Evolutionary conservation across 805 yeast genomes (phyloP), one percentile per base, ranked within the genome.

Genomic region (Saturnispora mendoncae): DNA sequence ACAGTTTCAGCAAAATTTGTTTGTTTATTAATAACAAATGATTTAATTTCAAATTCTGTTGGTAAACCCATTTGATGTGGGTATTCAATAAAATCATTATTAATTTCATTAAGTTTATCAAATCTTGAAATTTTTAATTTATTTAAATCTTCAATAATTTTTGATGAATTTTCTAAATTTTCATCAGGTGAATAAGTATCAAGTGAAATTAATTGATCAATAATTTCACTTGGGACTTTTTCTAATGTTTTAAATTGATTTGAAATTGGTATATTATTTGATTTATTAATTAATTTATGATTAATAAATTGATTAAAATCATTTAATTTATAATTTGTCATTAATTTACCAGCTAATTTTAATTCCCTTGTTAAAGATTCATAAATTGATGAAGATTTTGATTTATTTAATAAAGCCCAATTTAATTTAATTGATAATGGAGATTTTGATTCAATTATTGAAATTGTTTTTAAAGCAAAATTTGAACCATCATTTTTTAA

Each of bases 61-160:
- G 97, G 97, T 50, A 92, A 69, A 24, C 94, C 95, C 71, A 76
- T 81, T 4, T 49, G 48, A 53, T 74, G 74, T 28, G 87, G 86
- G 49, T 75, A 75, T 17, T 57, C 48, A 31, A 55, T 56, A 57
- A 54, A 62, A 38, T 60, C 50, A 27, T 67, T 55, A 36, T 67
- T 65, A 36, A 69, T 57, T 33, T 65, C 45, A 4, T 43, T 45
- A 42, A 65, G 61, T 7, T 34, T 28, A n/a, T 40, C 24, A 49
- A 57, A 69, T 36, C 56, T 54, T 10, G 65, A 51, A 47, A 72
- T 63, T 44, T 66, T 61, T 10, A 73, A 66, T 7, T 49, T 39
- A 4, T 56, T 51, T 39, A 69, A 46, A 3, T 14, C 28, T 25
- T 48, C 46, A 21, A 56, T 48, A 9, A 45, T 38, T 14, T 52